These are phyloP conservation scores for Geranium incanum DNA, from an alignment of 441 rosid species.

Conservation along the genomic window DNA sequence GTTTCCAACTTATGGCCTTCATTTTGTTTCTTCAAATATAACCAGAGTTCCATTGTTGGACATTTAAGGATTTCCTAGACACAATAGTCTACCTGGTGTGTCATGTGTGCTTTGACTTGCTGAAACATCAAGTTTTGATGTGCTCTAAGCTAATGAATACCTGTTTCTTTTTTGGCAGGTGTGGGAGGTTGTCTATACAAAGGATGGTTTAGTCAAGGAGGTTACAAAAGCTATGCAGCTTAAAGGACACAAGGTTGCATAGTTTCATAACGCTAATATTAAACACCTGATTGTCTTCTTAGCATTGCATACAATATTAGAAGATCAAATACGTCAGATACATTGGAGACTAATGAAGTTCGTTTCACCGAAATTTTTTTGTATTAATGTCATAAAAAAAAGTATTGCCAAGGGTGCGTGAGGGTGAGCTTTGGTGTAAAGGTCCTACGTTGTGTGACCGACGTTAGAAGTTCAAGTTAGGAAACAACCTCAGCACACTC, in stretches of 20 bases:
- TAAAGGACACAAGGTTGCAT: constrained; percentile 79
- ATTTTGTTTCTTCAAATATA: too few relatives aligned
- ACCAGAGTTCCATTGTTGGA: neutral
- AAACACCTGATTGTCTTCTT: neutral
- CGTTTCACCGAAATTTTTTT: neutral
- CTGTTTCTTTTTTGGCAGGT: constrained; percentile 33
- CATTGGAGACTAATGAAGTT: neutral
- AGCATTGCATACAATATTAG: neutral
- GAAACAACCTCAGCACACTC: too few relatives aligned
- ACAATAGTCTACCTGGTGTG: neutral
- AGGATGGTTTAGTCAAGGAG: constrained; percentile 95
- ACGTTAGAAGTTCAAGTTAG: too few relatives aligned
- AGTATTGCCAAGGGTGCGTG: neutral
- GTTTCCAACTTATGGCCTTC: neutral
- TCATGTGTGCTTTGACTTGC: neutral
- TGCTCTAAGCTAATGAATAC: constrained; percentile 1
- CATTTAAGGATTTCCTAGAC: neutral
- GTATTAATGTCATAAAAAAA: neutral
- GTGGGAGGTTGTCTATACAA: constrained; percentile 89
- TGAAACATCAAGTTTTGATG: neutral
- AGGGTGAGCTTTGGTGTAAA: too few relatives aligned
- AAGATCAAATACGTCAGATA: neutral
- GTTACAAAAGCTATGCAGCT: constrained; percentile 86
- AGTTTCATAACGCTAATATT: neutral
- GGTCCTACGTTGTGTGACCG: too few relatives aligned